These are phyloP conservation scores for Cadophora sp. DNA, from an alignment of 2,329 filamentous ascomycete genomes.

Conservation along the genomic window DNA sequence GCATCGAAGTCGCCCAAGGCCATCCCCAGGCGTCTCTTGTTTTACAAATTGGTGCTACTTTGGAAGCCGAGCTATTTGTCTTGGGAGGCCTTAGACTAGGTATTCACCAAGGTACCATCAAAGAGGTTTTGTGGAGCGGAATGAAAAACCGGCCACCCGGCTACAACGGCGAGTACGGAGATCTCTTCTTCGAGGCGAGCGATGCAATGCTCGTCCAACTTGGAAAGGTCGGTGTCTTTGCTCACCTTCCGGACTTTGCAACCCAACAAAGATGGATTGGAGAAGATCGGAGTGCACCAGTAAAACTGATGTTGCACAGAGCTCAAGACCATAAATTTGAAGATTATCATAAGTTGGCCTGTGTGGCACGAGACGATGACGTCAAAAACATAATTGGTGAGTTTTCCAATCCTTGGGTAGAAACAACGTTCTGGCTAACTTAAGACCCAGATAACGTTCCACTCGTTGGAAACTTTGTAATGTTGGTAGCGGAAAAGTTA, in stretches of 20 bases:
- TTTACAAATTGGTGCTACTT: neutral
- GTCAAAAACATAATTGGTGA: neutral
- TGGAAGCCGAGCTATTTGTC: neutral
- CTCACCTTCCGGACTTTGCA: too few species aligned
- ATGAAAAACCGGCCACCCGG: neutral
- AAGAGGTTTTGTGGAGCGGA: neutral
- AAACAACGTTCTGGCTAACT: too few species aligned
- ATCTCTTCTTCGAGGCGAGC: neutral
- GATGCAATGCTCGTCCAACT: neutral
- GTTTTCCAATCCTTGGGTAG: neutral
- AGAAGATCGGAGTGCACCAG: too few species aligned
- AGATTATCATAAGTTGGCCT: neutral
- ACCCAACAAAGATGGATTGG: too few species aligned
- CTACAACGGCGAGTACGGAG: neutral
- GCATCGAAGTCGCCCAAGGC: too few species aligned
- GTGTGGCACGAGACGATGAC: neutral
- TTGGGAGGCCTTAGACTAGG: neutral
- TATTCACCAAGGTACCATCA: neutral
- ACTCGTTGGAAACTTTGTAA: too few species aligned
- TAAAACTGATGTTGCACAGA: neutral
- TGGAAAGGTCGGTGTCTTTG: too few species aligned
- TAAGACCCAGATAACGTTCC: too few species aligned
- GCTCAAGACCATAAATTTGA: neutral
- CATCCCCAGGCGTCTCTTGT: too few species aligned
- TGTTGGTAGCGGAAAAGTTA: too few species aligned